phyloP scores from a whole-genome alignment of 768 basidiomycete genomes.

The Chalciporus pseudorubinellus region DNA sequence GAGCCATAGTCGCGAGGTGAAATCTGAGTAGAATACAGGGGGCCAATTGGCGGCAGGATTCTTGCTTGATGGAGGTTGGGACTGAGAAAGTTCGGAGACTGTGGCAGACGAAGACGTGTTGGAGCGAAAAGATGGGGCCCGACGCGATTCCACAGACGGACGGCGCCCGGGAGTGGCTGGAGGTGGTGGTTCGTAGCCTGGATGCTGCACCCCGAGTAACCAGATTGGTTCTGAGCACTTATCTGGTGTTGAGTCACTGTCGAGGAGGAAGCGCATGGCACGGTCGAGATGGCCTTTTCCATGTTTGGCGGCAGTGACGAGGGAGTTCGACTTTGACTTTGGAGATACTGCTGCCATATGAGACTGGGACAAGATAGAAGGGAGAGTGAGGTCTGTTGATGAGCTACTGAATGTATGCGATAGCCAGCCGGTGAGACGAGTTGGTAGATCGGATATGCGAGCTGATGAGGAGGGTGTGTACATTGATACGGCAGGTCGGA shows the following conservation, averaged over 20 bases:
- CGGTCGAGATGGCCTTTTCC: conserved; percentile 78
- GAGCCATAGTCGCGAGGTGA: conserved; percentile 84
- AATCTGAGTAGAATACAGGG: conserved; percentile 82
- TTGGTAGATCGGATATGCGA: conserved; percentile 67
- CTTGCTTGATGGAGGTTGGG: conserved; percentile 33
- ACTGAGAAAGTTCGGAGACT: conserved; percentile 36
- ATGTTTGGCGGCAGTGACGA: conserved; percentile 68
- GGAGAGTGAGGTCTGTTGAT: conserved; percentile 68
- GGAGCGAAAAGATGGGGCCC: conserved; percentile 44
- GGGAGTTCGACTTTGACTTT: conserved; percentile 46
- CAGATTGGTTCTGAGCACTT: conserved; percentile 82
- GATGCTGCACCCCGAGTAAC: conserved; percentile 82
- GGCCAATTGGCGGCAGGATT: conserved; percentile 58
- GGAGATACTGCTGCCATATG: conserved; percentile 35
- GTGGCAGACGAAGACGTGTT: conserved; percentile 41
- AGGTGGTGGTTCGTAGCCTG: conserved; percentile 59
- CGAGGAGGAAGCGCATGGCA: conserved; percentile 86
- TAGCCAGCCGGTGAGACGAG: conserved; percentile 78
- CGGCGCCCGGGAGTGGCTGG: conserved; percentile 33
- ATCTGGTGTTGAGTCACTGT: conserved; percentile 85
- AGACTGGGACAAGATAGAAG: conserved; percentile 52
- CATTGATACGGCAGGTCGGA: conserved; percentile 44
- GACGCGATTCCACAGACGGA: conserved; percentile 40
- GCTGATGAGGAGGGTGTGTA: conserved; percentile 45
- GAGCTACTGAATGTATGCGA: conserved; percentile 74